A percentile compares a stretch with the other conserved stretches of the same genome.
Conservation (phyloP, 163 green algal genomes). For the Chlamydomonas reinhardtii region DNA sequence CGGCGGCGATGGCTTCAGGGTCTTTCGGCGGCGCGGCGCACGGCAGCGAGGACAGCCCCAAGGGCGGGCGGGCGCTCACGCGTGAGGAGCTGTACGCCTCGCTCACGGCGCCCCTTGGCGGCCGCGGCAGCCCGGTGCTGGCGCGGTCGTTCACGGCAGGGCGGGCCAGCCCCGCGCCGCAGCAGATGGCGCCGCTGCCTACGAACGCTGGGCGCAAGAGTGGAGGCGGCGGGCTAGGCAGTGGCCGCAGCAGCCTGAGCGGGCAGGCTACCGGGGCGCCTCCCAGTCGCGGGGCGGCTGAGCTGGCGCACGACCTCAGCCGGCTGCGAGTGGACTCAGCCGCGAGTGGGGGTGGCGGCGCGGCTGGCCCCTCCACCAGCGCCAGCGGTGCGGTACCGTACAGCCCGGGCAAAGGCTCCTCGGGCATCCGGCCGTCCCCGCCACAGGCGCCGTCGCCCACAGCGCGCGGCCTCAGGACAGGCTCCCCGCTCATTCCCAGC, state of each 20-base stretch:
- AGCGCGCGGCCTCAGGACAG: slow-evolving; percentile 14
- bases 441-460: slow-evolving; percentile 37
- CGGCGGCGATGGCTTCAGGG: neutral
- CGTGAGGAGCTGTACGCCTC: slow-evolving; percentile 43
- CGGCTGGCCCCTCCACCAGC: too few relatives aligned
- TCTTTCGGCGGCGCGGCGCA: neutral
- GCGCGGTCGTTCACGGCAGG: slow-evolving; percentile 6
- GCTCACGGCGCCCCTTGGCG: neutral
- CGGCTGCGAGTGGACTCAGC: slow-evolving; percentile 9
- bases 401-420: neutral
- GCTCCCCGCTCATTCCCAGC: slow-evolving; percentile 43
- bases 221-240: neutral
- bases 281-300: neutral
- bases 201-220: neutral
- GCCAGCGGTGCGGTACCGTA: neutral
- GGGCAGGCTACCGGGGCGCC: too few relatives aligned
- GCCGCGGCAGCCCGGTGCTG: neutral
- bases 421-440: slow-evolving; percentile 27
- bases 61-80: slow-evolving; percentile 4
- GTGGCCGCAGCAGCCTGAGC: neutral
- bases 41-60: neutral
- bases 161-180: neutral
- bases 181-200: neutral
- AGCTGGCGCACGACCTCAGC: slow-evolving; percentile 12
- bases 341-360: neutral